Conservation (phyloP, 192 early-diverging fungal species). For the Physocladia obscura region DNA sequence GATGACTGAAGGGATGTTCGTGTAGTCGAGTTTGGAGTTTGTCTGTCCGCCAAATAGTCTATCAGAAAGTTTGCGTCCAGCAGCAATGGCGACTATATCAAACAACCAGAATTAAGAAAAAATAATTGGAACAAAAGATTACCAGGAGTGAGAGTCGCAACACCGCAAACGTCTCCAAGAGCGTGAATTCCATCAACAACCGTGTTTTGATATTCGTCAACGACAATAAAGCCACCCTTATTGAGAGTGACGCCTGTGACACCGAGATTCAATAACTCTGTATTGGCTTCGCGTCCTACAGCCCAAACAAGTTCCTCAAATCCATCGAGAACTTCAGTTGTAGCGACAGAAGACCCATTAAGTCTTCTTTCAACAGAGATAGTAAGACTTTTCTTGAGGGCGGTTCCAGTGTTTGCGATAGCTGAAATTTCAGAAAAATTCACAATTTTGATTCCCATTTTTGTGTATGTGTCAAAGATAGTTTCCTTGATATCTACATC, state of each 20-base stretch:
- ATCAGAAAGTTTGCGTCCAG: slow-evolving; percentile 85
- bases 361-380: slow-evolving; percentile 22
- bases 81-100: slow-evolving; percentile 84
- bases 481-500: slow-evolving; percentile 75
- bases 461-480: slow-evolving; percentile 51
- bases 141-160: slow-evolving; percentile 87
- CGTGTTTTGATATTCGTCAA: slow-evolving; percentile 89
- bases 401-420: slow-evolving; percentile 56
- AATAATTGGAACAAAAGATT: background rate
- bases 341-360: slow-evolving; percentile 32
- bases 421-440: slow-evolving; percentile 59
- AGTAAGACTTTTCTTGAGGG: slow-evolving; percentile 51
- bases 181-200: slow-evolving; percentile 68
- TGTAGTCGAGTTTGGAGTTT: slow-evolving; percentile 83
- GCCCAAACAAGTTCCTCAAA: slow-evolving; percentile 91
- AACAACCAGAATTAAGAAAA: slow-evolving; percentile 3
- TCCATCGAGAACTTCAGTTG: slow-evolving; percentile 43
- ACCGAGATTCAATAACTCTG: slow-evolving; percentile 67
- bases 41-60: slow-evolving; percentile 83
- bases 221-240: slow-evolving; percentile 71
- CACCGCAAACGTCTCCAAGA: slow-evolving; percentile 93
- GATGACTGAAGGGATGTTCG: slow-evolving; percentile 92
- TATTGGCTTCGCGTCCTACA: slow-evolving; percentile 80
- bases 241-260: slow-evolving; percentile 64
- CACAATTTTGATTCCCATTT: slow-evolving; percentile 80